Evolutionary conservation across 2,329 filamentous ascomycete genomes (phyloP), one percentile per base, ranked within the genome.

Genomic region (Colletotrichum paranaense): DNA sequence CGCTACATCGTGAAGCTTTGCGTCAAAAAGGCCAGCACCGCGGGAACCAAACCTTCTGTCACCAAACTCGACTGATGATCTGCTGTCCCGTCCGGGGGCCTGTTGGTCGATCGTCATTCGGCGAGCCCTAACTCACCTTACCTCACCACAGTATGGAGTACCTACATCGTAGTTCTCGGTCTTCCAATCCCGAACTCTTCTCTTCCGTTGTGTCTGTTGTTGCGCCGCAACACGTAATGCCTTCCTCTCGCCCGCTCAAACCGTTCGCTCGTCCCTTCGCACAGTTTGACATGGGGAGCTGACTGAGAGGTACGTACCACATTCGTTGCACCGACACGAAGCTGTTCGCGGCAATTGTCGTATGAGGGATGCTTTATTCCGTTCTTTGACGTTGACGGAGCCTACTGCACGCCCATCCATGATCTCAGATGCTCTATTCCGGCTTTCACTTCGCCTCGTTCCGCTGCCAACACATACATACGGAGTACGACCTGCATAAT

Each of bases 351-450:
- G 28, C 11, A 28, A 42, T 49, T 19, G 30, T 35, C 67, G 32
- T 16, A 65, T 57, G n/a, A 12, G 70, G 38, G 26, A 57, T 57
- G 64, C 49, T 42, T 46, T 28, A 38, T n/a, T 57, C 24, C 19
- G 52, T 63, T 63, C 26, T 63, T 72, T 63, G 69, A 62, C 38
- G 28, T 35, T 49, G 22, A 35, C 49, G 22, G 22, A 70, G 38
- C 67, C 49, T 64, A 26, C n/a, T 38, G 46, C n/a, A 19, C 46
- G 22, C 26, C 5, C 26, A 14, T 28, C 14, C 30, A 32, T 56
- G 42, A 53, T n/a, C 46, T 53, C 26, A 26, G 30, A 56, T 46
- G 58, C 42, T 32, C 32, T 55, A 53, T 38, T 35, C 16, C 14
- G 62, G 30, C 59, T 14, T 58, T 64, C 35, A 64, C 58, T 68